A percentile compares a stretch with the other conserved stretches of the same genome.
Evolutionary conservation across 2,329 filamentous ascomycete genomes (phyloP).

Genomic region (Colletotrichum tabaci): DNA sequence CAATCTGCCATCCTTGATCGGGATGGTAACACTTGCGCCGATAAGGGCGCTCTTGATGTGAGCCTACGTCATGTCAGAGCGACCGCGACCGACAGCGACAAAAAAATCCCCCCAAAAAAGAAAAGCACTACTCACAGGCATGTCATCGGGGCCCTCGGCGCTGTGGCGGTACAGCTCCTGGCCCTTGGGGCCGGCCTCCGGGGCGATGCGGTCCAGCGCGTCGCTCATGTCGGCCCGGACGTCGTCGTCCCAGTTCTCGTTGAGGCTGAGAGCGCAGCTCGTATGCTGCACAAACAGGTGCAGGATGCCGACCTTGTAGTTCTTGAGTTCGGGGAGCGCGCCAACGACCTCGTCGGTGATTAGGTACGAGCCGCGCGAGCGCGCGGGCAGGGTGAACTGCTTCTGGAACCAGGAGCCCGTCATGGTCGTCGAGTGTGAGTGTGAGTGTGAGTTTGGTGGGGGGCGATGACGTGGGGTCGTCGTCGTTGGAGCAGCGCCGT

Average conservation of each 20-base stretch:
- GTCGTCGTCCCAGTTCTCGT: slow-evolving; percentile 90
- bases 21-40: slow-evolving; percentile 90
- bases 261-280: slow-evolving; percentile 88
- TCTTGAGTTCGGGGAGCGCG: slow-evolving; percentile 82
- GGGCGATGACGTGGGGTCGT: slow-evolving; percentile 45
- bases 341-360: slow-evolving; percentile 82
- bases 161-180: slow-evolving; percentile 86
- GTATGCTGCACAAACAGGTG: slow-evolving; percentile 97
- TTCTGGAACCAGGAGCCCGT: slow-evolving; percentile 86
- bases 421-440: slow-evolving; percentile 57
- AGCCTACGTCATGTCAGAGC: slow-evolving; percentile 65
- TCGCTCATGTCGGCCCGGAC: slow-evolving; percentile 96
- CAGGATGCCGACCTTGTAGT: slow-evolving; percentile 88
- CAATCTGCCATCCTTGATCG: slow-evolving; percentile 88
- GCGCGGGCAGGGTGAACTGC: slow-evolving; percentile 82
- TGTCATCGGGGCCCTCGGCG: slow-evolving; percentile 92
- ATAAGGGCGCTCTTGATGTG: slow-evolving; percentile 94
- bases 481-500: neutral
- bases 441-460: slow-evolving; percentile 45
- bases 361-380: slow-evolving; percentile 88
- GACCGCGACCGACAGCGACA: slow-evolving; percentile 1
- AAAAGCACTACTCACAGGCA: slow-evolving; percentile 74
- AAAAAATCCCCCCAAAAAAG: neutral
- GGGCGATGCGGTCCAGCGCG: slow-evolving; percentile 90
- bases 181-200: slow-evolving; percentile 80